Percentiles rank a stretch among this genome's conserved stretches.
Conservation (phyloP, 257 asterid genomes). For the Solanum chaucha region DNA sequence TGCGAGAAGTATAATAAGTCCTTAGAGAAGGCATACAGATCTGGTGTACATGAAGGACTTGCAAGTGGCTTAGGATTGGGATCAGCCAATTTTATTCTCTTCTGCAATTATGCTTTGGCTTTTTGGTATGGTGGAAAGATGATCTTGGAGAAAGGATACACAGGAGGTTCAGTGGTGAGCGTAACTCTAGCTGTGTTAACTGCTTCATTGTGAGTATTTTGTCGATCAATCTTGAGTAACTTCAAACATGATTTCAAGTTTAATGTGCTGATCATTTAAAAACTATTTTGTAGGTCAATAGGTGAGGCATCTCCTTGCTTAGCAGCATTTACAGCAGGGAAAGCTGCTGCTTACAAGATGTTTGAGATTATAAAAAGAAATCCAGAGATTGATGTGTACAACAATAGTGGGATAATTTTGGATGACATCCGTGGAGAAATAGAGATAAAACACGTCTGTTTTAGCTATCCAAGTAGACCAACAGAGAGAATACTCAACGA, state of each 20-base stretch:
- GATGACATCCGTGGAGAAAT: slow-evolving; percentile 54
- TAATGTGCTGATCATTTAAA: background rate
- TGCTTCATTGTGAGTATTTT: background rate
- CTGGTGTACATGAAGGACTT: background rate
- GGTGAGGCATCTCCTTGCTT: slow-evolving; percentile 72
- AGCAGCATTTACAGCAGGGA: background rate
- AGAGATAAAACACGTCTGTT: slow-evolving; percentile 38
- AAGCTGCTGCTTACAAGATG: slow-evolving; percentile 58
- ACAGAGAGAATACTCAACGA: slow-evolving; percentile 50
- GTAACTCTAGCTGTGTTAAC: background rate
- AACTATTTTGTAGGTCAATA: slow-evolving; percentile 28
- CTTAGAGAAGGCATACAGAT: background rate
- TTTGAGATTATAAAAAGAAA: slow-evolving; percentile 51
- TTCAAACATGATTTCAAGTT: background rate
- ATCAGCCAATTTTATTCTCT: background rate
- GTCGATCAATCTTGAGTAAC: background rate
- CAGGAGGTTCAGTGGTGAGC: background rate
- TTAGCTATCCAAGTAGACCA: slow-evolving; percentile 63
- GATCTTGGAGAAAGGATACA: background rate
- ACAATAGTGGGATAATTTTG: slow-evolving; percentile 28
- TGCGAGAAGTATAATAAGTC: background rate
- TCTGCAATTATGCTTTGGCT: background rate
- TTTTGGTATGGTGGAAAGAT: background rate
- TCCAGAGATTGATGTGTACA: slow-evolving; percentile 52
- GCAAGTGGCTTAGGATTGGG: background rate